phyloP scores from a whole-genome alignment of 192 early-diverging fungal species.

The Thamnidium elegans region DNA sequence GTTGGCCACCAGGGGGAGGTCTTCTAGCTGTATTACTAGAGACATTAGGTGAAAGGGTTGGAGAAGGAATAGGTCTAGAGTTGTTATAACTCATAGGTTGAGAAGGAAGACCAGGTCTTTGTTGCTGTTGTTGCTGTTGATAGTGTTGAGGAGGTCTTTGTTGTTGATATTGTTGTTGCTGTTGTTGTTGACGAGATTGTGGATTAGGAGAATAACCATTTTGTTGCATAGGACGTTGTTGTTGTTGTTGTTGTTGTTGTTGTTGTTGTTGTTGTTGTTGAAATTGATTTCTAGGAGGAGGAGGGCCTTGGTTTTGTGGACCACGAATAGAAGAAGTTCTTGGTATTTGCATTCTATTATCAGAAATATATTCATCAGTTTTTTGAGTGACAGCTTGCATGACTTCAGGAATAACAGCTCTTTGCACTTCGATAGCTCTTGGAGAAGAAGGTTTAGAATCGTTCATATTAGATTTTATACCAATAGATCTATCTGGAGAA shows the following conservation, averaged over 20 bases:
- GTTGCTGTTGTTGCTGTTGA: not conserved
- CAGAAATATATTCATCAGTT: constrained; percentile 16
- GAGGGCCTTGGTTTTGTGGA: not conserved
- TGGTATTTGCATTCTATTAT: constrained; percentile 12
- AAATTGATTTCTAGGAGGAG: not conserved
- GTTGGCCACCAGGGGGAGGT: constrained; percentile 1
- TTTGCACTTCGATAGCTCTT: constrained; percentile 27
- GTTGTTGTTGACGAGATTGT: too few species aligned
- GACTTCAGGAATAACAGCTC: constrained; percentile 24
- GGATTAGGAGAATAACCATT: not conserved
- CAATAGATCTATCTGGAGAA: constrained; percentile 3
- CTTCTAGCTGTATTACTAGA: constrained; percentile 5
- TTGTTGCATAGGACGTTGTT: not conserved
- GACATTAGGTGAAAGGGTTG: constrained; percentile 10
- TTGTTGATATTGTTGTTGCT: too few species aligned
- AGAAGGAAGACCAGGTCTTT: not conserved
- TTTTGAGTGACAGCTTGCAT: constrained; percentile 32
- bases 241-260: not conserved
- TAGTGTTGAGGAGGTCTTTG: too few species aligned
- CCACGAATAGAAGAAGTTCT: constrained; percentile 13
- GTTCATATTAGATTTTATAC: constrained; percentile 1
- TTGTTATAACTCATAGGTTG: constrained; percentile 1
- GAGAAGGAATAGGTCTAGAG: constrained; percentile 5
- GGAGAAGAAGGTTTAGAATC: constrained; percentile 18
- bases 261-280: not conserved